phyloP scores from a whole-genome alignment of 2,329 filamentous ascomycete genomes.

The Salinomyces thailandicus region DNA sequence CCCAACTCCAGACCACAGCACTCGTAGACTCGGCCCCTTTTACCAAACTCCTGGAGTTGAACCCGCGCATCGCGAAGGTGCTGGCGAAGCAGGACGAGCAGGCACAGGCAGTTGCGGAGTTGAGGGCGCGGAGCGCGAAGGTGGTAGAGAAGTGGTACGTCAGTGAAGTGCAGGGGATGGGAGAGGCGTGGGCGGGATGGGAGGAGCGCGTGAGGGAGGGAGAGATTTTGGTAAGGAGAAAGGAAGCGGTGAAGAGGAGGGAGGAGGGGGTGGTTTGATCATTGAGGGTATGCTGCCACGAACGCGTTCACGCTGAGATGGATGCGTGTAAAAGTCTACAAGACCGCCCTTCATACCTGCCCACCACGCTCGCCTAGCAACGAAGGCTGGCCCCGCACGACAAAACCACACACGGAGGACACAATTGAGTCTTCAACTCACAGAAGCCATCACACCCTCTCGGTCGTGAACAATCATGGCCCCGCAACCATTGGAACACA shows the following conservation, averaged over 20 bases:
- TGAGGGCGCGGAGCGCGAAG: constrained; percentile 52
- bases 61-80: constrained; percentile 52
- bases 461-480: no score
- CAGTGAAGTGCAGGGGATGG: constrained; percentile 55
- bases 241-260: constrained; percentile 47
- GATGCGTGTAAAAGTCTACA: no score
- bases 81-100: constrained; percentile 53
- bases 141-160: constrained; percentile 57
- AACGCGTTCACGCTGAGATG: no score
- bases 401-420: no score
- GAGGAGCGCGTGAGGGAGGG: constrained; percentile 56
- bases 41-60: constrained; percentile 47
- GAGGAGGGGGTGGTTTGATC: constrained; percentile 36
- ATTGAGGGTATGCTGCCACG: no score
- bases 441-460: no score
- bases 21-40: constrained; percentile 34
- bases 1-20: constrained; percentile 34
- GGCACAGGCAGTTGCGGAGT: constrained; percentile 49
- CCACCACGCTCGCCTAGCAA: no score
- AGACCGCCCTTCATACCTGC: no score
- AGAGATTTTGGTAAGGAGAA: constrained; percentile 55
- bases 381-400: no score
- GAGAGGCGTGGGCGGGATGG: constrained; percentile 59
- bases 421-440: no score
- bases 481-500: no score